Evolutionary conservation across 371 early-diverging fungal species (phyloP).

Genomic region (Lichtheimia corymbifera): DNA sequence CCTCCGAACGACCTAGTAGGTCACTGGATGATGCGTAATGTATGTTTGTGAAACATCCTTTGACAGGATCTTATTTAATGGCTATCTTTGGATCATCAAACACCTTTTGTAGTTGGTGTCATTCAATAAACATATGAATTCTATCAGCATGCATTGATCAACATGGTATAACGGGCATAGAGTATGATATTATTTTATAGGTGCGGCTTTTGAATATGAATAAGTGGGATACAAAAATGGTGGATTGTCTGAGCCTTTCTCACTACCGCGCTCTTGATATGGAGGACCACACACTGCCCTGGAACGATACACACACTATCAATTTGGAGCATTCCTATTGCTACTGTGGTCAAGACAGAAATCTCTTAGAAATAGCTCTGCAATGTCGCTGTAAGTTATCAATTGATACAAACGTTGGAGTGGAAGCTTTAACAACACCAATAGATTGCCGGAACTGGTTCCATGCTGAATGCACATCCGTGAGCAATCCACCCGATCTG

Average conservation of each 20-base stretch:
- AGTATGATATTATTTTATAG: too few relatives aligned
- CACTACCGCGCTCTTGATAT: neutral
- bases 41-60: too few relatives aligned
- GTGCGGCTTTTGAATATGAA: too few relatives aligned
- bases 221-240: neutral
- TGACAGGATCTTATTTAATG: too few relatives aligned
- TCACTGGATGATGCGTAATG: too few relatives aligned
- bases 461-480: constrained; percentile 61
- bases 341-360: constrained; percentile 68
- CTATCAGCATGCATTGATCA: too few relatives aligned
- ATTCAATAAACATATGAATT: neutral
- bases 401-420: neutral
- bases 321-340: constrained; percentile 65
- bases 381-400: constrained; percentile 59
- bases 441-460: constrained; percentile 70
- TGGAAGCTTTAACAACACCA: neutral
- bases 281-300: constrained; percentile 19
- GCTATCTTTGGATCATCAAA: too few relatives aligned
- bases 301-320: constrained; percentile 68
- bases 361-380: constrained; percentile 54
- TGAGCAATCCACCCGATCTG: constrained; percentile 50
- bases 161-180: too few relatives aligned
- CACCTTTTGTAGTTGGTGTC: neutral
- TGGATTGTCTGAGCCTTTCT: neutral
- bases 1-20: neutral